These are phyloP conservation scores for Phialocephala sp. DNA, from an alignment of 2,329 filamentous ascomycete genomes.

Conservation along the genomic window DNA sequence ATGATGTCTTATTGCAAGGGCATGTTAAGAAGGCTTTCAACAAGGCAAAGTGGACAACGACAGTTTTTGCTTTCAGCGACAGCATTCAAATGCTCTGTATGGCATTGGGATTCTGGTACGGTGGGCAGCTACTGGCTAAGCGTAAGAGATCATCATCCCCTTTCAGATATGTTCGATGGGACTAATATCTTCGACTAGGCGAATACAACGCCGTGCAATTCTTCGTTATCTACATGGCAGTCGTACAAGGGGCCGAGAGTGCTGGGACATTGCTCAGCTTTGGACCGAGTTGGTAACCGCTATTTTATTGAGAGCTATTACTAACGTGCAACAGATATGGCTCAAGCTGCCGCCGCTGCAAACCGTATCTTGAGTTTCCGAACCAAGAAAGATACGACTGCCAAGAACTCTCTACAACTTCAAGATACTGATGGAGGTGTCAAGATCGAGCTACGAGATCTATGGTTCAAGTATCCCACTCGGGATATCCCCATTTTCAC, in stretches of 20 bases:
- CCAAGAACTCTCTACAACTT: conserved; percentile 26
- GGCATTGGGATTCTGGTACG: conserved; percentile 63
- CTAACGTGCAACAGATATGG: conserved; percentile 48
- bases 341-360: conserved; percentile 62
- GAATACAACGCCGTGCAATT: conserved; percentile 54
- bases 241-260: conserved; percentile 57
- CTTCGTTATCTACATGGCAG: conserved; percentile 59
- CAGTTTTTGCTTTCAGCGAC: conserved; percentile 60
- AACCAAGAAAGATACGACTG: conserved; percentile 12
- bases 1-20: conserved; percentile 51
- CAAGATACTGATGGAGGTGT: conserved; percentile 50
- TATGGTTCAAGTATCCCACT: conserved; percentile 66
- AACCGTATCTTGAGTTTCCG: conserved; percentile 60
- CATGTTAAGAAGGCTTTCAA: conserved; percentile 55
- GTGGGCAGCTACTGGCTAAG: conserved; percentile 50
- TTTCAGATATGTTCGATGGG: conserved; percentile 5
- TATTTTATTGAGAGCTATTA: not conserved
- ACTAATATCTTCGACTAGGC: conserved; percentile 1
- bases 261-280: conserved; percentile 60
- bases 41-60: conserved; percentile 53
- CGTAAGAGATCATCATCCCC: not conserved
- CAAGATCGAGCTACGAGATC: conserved; percentile 60
- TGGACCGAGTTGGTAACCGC: conserved; percentile 45
- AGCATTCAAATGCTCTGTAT: conserved; percentile 61
- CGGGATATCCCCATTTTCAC: conserved; percentile 62